These are phyloP conservation scores for Leccinum subrobustum DNA, from an alignment of 1,284 basidiomycete species.

Conservation along the genomic window DNA sequence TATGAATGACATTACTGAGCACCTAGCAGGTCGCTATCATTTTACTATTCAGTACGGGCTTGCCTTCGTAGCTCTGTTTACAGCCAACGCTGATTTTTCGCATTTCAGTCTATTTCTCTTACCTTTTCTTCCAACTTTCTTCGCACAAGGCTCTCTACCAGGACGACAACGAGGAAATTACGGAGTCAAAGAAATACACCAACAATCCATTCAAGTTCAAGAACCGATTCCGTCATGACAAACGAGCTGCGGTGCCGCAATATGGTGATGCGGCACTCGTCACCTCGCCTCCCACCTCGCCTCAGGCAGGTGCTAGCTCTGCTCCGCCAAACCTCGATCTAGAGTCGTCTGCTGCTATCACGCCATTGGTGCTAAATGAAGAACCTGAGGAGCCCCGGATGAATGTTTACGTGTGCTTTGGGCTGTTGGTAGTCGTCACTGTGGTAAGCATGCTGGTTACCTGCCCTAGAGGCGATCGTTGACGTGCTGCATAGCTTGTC, in stretches of 20 bases:
- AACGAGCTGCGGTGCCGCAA: not conserved
- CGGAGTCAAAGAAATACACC: conserved; percentile 24
- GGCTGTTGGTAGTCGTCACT: conserved; percentile 58
- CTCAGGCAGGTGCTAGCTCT: not conserved
- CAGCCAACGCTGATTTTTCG: conserved; percentile 3
- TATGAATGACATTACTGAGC: conserved; percentile 9
- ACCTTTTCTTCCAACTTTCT: conserved; percentile 84
- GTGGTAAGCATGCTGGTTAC: conserved; percentile 45
- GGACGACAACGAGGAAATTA: conserved; percentile 41
- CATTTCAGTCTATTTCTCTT: conserved; percentile 61
- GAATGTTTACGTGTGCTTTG: conserved; percentile 51
- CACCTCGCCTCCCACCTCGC: conserved; percentile 17
- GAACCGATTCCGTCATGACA: conserved; percentile 14
- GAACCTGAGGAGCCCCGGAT: conserved; percentile 60
- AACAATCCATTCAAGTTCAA: conserved; percentile 31
- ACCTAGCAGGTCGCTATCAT: conserved; percentile 66
- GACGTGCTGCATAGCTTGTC: conserved; percentile 42
- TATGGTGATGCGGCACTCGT: conserved; percentile 1
- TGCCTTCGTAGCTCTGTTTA: conserved; percentile 1
- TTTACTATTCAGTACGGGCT: conserved; percentile 67
- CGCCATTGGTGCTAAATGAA: conserved; percentile 27
- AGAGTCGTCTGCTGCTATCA: conserved; percentile 8
- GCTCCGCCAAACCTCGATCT: conserved; percentile 3
- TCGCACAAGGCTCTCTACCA: conserved; percentile 78
- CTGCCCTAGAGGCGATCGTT: not conserved